Evolutionary conservation across 352 stramenopile species (phyloP), one percentile per base, ranked within the genome.

Genomic region (Lagenidium sp.): DNA sequence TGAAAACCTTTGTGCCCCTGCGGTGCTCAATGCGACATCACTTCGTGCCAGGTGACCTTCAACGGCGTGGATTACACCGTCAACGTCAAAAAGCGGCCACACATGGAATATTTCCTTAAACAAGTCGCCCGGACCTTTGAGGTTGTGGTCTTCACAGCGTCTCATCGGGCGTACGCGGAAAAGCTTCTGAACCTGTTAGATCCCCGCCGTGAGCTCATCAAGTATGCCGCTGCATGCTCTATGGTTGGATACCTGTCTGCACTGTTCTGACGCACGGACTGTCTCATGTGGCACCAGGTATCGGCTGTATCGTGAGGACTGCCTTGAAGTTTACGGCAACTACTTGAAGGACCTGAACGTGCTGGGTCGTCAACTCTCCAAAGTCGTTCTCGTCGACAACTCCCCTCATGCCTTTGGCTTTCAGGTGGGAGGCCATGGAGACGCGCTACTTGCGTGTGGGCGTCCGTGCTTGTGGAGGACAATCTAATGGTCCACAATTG

Each of bases 131-230:
- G 82, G 37, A 71, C 94, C 20, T 99, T 98, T 53, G 97, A 99
- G 60, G 93, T 99, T n/a, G 85, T 99, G n/a, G 82, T 99, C 5
- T 99, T 99, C 65, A 99, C 97, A 2, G 97, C 97, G 0, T 98
- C 85, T 21, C 96, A 93, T 55, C 77, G 77, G 34, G 79, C 73
- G 13, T 98, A 99, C 59, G 97, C 97, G 0, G 91, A 99, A 55
- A 94, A 95, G 41, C 69, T 99, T 40, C 80, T 99, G 37, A 92
- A 99, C 65, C 69, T 97, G 41, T 80, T 99, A 44, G 97, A 99
- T 66, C 95, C 95, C 11, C 57, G 94, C 22, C 58, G 75, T 28
- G 78, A 91, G 22, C 67, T 91, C 29, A 95, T 97, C 60, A 92
- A 92, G 70, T 90, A 63, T 65, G 68, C n/a, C n/a, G n/a, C n/a